Percentiles rank a stretch among this genome's conserved stretches.
These are phyloP conservation scores for Hanseniaspora taiwanica DNA, from an alignment of 805 yeast genomes.

Conservation along the genomic window DNA sequence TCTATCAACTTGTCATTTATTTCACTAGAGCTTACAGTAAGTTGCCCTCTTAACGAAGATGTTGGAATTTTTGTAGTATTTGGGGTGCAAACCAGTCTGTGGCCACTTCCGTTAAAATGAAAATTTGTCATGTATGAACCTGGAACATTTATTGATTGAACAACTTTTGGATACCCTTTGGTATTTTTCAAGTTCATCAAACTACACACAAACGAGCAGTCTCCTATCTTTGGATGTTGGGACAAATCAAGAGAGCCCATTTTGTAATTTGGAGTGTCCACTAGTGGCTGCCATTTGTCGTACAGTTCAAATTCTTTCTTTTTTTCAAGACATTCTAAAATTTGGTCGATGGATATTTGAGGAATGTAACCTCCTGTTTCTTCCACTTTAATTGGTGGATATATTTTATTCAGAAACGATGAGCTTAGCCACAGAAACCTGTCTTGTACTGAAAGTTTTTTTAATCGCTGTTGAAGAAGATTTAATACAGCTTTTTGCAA, in stretches of 20 bases:
- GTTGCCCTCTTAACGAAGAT: conserved; percentile 7
- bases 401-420: conserved; percentile 8
- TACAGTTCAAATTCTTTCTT: background rate
- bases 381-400: conserved; percentile 16
- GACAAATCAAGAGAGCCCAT: conserved; percentile 2
- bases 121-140: conserved; percentile 11
- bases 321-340: background rate
- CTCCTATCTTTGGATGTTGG: conserved; percentile 24
- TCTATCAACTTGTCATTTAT: conserved; percentile 36
- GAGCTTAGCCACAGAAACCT: conserved; percentile 18
- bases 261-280: conserved; percentile 7
- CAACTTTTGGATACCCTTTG: conserved; percentile 7
- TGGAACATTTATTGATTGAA: conserved; percentile 7
- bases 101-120: conserved; percentile 18
- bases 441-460: conserved; percentile 2
- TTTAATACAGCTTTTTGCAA: background rate
- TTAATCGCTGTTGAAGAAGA: background rate
- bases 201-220: conserved; percentile 70
- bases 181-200: conserved; percentile 35
- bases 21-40: conserved; percentile 10
- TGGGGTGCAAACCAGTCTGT: conserved; percentile 14
- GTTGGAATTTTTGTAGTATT: conserved; percentile 14
- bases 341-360: background rate
- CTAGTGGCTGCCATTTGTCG: background rate
- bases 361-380: conserved; percentile 10